Evolutionary conservation across 2,329 filamentous ascomycete species (phyloP), one percentile per base, ranked within the genome.

Genomic region (Westerdykella ornata): DNA sequence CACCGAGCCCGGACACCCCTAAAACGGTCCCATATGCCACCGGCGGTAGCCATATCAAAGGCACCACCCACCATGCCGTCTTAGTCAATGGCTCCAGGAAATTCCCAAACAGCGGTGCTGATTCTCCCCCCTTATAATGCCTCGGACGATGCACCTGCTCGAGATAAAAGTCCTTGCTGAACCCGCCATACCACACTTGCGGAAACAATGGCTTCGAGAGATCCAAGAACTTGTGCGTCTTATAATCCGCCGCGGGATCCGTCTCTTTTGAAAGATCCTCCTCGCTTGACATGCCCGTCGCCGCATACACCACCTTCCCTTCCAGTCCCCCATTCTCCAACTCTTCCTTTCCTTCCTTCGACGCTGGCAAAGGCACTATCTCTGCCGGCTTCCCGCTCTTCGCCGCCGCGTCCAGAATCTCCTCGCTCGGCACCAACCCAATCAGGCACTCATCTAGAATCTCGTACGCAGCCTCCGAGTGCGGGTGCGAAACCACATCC

Each of bases 41-140:
- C 14, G 73, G 77, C n/a, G 92, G 92, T 32, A 92, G 63, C 92
- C 92, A 98, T 1, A 94, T 46, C 0, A 74, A 74, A 2, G 92
- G 92, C 9, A 98, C 76, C 34, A 94, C 66, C 80, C 84, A 98
- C 92, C 92, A 98, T 1, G 92, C 80, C 2, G 92, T 98, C 74
- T 89, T 85, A 66, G 83, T 89, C 44, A 98, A 71, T n/a, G 92
- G 92, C 70, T 98, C 92, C n/a, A 98, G 73, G 65, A 98, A 94
- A 70, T 98, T 97, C 45, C 92, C 92, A 68, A 98, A 98, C 17
- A 98, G 70, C 15, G 92, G 92, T 29, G 92, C 92, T 5, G 88
- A 96, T 47, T 81, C 81, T 44, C 92, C 92, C 51, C 90, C 90
- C 63, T 82, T 94, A 75, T 97, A 98, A 67, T 98, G 90, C 44